These are phyloP conservation scores for Trebouxia sp. DNA, from an alignment of 139 green algal genomes.

Conservation along the genomic window DNA sequence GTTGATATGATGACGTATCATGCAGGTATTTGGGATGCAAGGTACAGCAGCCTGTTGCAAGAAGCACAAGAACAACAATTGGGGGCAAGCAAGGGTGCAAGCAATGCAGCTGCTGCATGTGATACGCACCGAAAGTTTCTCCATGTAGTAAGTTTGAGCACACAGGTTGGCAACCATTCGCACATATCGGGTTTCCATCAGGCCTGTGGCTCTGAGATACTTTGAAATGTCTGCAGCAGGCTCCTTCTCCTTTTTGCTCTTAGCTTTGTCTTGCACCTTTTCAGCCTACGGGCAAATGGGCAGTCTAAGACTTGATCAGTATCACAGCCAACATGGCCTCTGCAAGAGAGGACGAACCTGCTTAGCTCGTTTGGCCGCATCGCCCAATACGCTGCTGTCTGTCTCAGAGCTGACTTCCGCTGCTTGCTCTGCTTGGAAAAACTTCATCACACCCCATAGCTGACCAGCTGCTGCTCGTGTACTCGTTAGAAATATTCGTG, in stretches of 20 bases:
- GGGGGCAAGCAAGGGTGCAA: not conserved
- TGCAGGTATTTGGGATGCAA: not conserved
- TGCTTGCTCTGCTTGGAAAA: conserved; percentile 10
- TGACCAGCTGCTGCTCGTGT: conserved; percentile 17
- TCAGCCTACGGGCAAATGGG: conserved; percentile 1
- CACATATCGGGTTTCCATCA: conserved; percentile 64
- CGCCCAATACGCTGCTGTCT: not conserved
- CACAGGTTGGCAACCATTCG: conserved; percentile 63
- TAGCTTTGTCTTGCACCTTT: conserved; percentile 7
- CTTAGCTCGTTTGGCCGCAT: conserved; percentile 1
- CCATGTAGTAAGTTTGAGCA: conserved; percentile 62
- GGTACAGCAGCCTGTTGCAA: not conserved
- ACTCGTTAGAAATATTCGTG: not conserved
- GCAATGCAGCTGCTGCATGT: not conserved
- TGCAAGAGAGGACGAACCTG: not conserved
- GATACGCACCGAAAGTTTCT: conserved; percentile 40
- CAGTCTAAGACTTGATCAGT: too few species aligned
- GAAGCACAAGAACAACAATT: not conserved
- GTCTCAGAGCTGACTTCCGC: not conserved
- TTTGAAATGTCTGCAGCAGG: conserved; percentile 52
- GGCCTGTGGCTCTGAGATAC: conserved; percentile 51
- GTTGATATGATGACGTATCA: not conserved
- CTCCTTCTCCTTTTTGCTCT: conserved; percentile 6
- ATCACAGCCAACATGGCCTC: too few species aligned
- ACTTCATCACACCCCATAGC: conserved; percentile 12